These are phyloP conservation scores for Nelumbo lutea DNA, from an alignment of 164 flowering plant species.

Conservation along the genomic window DNA sequence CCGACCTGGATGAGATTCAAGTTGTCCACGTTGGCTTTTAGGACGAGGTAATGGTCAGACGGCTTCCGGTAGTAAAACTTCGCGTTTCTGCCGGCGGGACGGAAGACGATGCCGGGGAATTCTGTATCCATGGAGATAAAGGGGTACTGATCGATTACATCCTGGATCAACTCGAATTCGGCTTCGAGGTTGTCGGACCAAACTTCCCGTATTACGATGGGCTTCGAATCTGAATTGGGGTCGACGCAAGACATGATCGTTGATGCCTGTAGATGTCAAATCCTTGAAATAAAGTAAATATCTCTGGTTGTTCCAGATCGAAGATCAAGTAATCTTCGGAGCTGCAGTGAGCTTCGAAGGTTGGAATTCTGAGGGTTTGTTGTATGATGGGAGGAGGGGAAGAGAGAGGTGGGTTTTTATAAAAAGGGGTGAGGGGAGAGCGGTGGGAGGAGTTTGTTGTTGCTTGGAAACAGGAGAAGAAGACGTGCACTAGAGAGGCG, in stretches of 20 bases:
- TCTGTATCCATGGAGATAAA: slow-evolving; percentile 54
- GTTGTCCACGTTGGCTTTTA: slow-evolving; percentile 44
- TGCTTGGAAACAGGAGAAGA: too few relatives aligned
- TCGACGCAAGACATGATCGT: slow-evolving; percentile 2
- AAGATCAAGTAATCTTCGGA: too few relatives aligned
- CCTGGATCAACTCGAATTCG: slow-evolving; percentile 36
- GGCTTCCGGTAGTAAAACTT: slow-evolving; percentile 8
- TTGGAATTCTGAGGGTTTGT: too few relatives aligned
- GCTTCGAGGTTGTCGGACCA: slow-evolving; percentile 31
- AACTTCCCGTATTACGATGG: slow-evolving; percentile 27
- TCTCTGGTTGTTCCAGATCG: too few relatives aligned
- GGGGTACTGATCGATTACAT: slow-evolving; percentile 26
- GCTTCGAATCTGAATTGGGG: neutral
- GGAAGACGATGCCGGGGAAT: slow-evolving; percentile 48
- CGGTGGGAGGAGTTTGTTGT: too few relatives aligned
- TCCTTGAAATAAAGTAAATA: too few relatives aligned
- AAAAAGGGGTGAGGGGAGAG: too few relatives aligned
- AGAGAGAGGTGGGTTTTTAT: too few relatives aligned
- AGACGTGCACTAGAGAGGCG: too few relatives aligned
- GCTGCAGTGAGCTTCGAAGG: too few relatives aligned
- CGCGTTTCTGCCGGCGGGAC: slow-evolving; percentile 15
- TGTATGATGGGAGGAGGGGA: too few relatives aligned
- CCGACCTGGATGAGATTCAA: slow-evolving; percentile 53
- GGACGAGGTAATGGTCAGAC: slow-evolving; percentile 24
- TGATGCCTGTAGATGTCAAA: neutral